Conservation (phyloP, 78 protist genomes). For the Speleostelium caveatum region DNA sequence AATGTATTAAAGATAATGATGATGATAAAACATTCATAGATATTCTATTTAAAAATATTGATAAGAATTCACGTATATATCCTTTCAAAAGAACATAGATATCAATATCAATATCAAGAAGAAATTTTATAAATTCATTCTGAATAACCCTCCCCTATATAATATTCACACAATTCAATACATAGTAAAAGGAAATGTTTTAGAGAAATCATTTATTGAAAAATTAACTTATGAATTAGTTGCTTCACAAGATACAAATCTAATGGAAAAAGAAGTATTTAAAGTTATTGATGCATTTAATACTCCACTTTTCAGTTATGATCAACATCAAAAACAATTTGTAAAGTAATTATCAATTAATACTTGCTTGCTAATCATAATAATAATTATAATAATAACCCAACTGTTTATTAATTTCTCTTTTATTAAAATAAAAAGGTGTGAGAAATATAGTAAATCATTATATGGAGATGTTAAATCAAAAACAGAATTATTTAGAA, state of each 20-base stretch:
- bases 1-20: not conserved
- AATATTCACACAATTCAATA: too few relatives aligned
- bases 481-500: constrained; percentile 40
- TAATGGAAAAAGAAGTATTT: constrained; percentile 44
- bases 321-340: constrained; percentile 22
- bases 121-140: not conserved
- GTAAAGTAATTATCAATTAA: not conserved
- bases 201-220: not conserved
- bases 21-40: not conserved
- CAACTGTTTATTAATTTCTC: not conserved
- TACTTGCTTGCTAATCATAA: not conserved
- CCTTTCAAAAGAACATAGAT: too few relatives aligned
- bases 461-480: constrained; percentile 56
- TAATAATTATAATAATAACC: not conserved
- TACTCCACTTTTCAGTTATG: constrained; percentile 25
- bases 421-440: not conserved
- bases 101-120: not conserved
- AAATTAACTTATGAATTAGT: constrained; percentile 13
- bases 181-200: constrained; percentile 28
- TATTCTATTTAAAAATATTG: constrained; percentile 24
- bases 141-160: not conserved
- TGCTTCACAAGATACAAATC: not conserved
- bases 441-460: constrained; percentile 10
- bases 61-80: constrained; percentile 36
- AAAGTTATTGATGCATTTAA: constrained; percentile 51